A percentile compares a stretch with the other conserved stretches of the same genome.
Conservation (phyloP, 2,329 filamentous ascomycete species). For the Triangularia setosa region DNA sequence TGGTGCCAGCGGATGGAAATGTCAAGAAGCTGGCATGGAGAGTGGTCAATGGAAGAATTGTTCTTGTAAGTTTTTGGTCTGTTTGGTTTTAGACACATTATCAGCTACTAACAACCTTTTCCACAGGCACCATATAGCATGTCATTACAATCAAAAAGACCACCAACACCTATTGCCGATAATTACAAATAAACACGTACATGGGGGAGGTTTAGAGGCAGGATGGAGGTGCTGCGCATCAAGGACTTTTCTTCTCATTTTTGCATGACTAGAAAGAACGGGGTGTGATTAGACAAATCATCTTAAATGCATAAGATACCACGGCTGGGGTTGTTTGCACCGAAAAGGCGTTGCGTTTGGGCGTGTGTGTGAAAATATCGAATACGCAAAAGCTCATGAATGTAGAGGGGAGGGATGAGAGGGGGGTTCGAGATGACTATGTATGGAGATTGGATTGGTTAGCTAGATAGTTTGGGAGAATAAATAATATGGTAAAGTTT, state of each 20-base stretch:
- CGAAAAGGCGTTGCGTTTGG: neutral
- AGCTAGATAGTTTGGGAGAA: neutral
- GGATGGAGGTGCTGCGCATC: neutral
- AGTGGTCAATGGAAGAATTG: slow-evolving; percentile 92
- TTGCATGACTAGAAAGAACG: neutral
- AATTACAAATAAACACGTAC: slow-evolving; percentile 28
- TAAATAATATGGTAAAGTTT: neutral
- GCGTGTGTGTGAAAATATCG: neutral
- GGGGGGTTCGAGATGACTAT: neutral
- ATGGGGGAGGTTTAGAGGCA: neutral
- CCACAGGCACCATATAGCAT: slow-evolving; percentile 67
- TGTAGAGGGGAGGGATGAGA: neutral
- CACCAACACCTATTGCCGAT: slow-evolving; percentile 53
- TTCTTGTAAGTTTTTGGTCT: slow-evolving; percentile 61
- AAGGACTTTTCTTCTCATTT: neutral
- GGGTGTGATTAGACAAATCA: neutral
- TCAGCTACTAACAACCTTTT: neutral
- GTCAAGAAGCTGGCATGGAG: slow-evolving; percentile 90
- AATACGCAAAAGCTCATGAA: neutral
- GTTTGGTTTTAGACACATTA: neutral
- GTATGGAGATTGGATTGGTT: neutral
- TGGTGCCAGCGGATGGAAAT: slow-evolving; percentile 87
- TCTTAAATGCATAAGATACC: neutral
- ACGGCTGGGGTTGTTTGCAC: neutral
- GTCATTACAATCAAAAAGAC: slow-evolving; percentile 57